Base-by-base conservation (phyloP, 768 basidiomycete genomes). In the Ramaria sp. region DNA sequence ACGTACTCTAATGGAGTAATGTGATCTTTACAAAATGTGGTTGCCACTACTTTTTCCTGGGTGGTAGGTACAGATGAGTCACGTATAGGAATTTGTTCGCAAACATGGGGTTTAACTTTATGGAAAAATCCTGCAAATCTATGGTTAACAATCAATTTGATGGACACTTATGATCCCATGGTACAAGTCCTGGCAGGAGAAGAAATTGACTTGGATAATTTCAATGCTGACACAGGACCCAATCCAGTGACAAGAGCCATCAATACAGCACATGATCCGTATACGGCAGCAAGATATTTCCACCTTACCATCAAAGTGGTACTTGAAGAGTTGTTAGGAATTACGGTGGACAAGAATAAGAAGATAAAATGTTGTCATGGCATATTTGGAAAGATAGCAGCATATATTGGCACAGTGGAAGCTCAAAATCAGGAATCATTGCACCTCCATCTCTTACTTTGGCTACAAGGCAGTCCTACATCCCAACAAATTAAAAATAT, bases 81-180 rank as follows among this genome's bases (percentile, higher is more conserved):
- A 3, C 2, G 39, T 2, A n/a, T 41, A 7, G 39, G 3, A 2
- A 41, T 41, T 3, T 7, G 39, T 13, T 41, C 39, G 2, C 2
- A 41, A n/a, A 41, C 7, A 41, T 41, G 7, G 2, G 39, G 7
- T 3, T 7, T 41, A 2, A 41, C 39, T 13, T 3, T 41, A 3
- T 9, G n/a, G 13, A 41, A 41, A 41, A 41, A 41, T 7, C 39
- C 39, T 41, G 39, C n/a, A 7, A 41, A 3, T 4, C 12, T 78
- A 0, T 79, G 77, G 76, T 59, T 72, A 1, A 79, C 77, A 0
- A 66, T 78, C 1, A 77, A 76, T 58, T 73, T 71, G 0, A 53
- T 60, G 0, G 73, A 78, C 54, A 53, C 69, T 0, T 68, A 74
- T 38, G 73, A 77, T 59, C 76, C 75, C 0, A 67, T 77, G 22